Percentiles rank a stretch among this genome's conserved stretches.
These are phyloP conservation scores for Taxillus chinensis DNA, from an alignment of 164 flowering plant genomes.

Conservation along the genomic window DNA sequence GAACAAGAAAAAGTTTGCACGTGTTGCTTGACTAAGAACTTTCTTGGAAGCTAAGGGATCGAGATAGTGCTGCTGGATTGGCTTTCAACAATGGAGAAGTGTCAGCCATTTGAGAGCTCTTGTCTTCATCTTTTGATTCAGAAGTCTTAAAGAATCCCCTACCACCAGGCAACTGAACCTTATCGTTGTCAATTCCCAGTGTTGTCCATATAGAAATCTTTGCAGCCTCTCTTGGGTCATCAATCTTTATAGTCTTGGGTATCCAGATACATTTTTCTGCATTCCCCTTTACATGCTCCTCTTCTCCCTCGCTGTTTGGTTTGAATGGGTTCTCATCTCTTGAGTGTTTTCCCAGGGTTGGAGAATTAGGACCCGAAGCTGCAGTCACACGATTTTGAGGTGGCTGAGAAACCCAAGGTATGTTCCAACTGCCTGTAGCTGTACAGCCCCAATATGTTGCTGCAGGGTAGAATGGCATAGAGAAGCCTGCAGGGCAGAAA, in stretches of 20 bases:
- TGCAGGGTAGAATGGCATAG: neutral
- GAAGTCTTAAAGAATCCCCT: slow-evolving; percentile 23
- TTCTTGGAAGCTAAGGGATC: slow-evolving; percentile 45
- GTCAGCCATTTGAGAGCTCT: slow-evolving; percentile 6
- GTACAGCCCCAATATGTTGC: neutral
- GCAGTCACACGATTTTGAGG: neutral
- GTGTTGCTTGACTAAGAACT: slow-evolving; percentile 8
- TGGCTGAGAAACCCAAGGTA: neutral
- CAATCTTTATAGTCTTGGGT: too few species aligned
- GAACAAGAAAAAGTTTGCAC: neutral
- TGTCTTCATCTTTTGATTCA: slow-evolving; percentile 14
- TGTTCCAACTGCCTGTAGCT: neutral
- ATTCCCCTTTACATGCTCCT: too few species aligned
- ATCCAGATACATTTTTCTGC: too few species aligned
- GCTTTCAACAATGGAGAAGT: slow-evolving; percentile 28
- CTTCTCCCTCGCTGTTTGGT: neutral
- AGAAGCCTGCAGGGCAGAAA: neutral
- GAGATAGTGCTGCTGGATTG: slow-evolving; percentile 55
- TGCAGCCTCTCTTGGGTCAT: too few species aligned
- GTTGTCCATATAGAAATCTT: too few species aligned
- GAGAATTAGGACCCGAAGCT: neutral
- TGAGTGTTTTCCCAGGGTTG: neutral
- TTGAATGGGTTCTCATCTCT: neutral
- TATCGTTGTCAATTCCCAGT: too few species aligned
- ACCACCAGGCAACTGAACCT: slow-evolving; percentile 2